phyloP scores from a whole-genome alignment of 148 eudicot genomes.

The Vaccinium darrowii region DNA sequence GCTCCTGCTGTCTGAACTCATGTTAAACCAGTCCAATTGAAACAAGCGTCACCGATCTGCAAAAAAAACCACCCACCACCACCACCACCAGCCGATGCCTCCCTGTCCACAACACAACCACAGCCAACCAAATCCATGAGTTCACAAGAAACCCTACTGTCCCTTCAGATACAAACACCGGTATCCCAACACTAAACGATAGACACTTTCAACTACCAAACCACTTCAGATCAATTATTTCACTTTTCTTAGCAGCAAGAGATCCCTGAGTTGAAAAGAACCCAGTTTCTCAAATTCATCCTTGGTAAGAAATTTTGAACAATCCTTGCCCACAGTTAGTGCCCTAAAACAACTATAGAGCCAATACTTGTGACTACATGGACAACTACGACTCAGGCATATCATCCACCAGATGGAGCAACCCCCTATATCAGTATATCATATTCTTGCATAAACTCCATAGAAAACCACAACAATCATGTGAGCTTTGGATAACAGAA shows the following conservation, averaged over 20 bases:
- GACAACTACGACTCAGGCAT: background rate
- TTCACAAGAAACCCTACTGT: constrained; percentile 35
- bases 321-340: constrained; percentile 10
- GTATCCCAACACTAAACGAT: constrained; percentile 30
- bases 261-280: constrained; percentile 6
- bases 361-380: background rate
- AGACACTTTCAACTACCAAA: constrained; percentile 31
- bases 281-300: constrained; percentile 17
- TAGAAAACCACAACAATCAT: background rate
- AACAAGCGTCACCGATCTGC: constrained; percentile 39
- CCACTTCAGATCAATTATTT: constrained; percentile 36
- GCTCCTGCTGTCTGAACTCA: constrained; percentile 78
- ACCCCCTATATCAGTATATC: background rate
- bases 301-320: constrained; percentile 15
- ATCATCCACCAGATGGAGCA: background rate
- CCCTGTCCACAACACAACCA: constrained; percentile 69
- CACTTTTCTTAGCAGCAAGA: constrained; percentile 26
- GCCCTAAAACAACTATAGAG: background rate
- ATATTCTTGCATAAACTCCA: background rate
- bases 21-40: constrained; percentile 42
- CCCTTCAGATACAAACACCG: constrained; percentile 40
- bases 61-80: constrained; percentile 49
- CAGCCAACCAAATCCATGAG: constrained; percentile 63
- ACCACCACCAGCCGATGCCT: constrained; percentile 60
- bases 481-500: background rate